A percentile compares a stretch with the other conserved stretches of the same genome.
Conservation (phyloP, 2,329 filamentous ascomycete species). For the Podosphaera aphanis region DNA sequence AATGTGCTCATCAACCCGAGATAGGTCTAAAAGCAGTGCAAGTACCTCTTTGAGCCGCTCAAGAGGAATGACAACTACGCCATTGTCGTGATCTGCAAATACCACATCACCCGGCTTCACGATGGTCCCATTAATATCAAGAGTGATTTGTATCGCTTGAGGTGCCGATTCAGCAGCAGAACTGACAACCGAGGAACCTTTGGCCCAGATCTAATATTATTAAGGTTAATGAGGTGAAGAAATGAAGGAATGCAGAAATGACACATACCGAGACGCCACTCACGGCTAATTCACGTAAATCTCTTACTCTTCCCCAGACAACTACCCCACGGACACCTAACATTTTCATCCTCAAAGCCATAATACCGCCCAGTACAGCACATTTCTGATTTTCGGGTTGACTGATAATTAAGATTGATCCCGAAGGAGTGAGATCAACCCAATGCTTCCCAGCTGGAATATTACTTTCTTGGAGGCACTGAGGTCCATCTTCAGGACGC, state of each 20-base stretch:
- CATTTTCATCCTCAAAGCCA: constrained; percentile 44
- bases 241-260: neutral
- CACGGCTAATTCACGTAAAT: constrained; percentile 33
- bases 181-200: constrained; percentile 32
- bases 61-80: constrained; percentile 42
- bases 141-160: constrained; percentile 26
- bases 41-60: constrained; percentile 35
- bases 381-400: constrained; percentile 43
- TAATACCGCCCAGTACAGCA: constrained; percentile 54
- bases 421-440: constrained; percentile 37
- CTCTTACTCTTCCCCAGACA: constrained; percentile 45
- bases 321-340: constrained; percentile 36
- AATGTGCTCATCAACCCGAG: constrained; percentile 32
- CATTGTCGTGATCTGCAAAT: constrained; percentile 46
- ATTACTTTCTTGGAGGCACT: constrained; percentile 18
- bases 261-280: constrained; percentile 33
- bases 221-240: neutral
- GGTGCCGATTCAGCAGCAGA: constrained; percentile 31
- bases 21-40: constrained; percentile 21
- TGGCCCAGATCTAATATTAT: constrained; percentile 27
- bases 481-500: constrained; percentile 10
- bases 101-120: constrained; percentile 38
- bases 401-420: constrained; percentile 40
- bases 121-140: constrained; percentile 21
- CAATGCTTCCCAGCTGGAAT: constrained; percentile 39